Evolutionary conservation across 371 early-diverging fungal species (phyloP).

Genomic region (Saksenaea vasiformis): DNA sequence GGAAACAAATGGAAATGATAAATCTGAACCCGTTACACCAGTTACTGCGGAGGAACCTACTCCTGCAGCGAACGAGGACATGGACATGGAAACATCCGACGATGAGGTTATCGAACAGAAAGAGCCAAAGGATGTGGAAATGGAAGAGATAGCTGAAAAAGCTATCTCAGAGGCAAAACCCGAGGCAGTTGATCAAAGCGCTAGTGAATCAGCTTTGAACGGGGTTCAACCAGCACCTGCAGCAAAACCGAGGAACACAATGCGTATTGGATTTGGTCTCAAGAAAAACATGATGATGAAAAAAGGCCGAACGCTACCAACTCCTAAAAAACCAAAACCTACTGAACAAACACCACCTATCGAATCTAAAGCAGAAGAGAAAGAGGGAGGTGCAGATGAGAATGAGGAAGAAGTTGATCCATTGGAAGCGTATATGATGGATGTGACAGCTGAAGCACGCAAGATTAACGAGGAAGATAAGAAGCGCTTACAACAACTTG

Average conservation of each 20-base stretch:
- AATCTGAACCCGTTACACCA: slow-evolving; percentile 4
- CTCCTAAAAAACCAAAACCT: slow-evolving; percentile 8
- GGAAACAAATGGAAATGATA: slow-evolving; percentile 42
- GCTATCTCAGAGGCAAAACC: slow-evolving; percentile 6
- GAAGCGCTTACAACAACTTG: slow-evolving; percentile 31
- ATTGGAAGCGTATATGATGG: slow-evolving; percentile 85
- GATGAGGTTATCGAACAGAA: slow-evolving; percentile 29
- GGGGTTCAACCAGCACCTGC: slow-evolving; percentile 1
- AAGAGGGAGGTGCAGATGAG: slow-evolving; percentile 23
- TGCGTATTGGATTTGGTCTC: slow-evolving; percentile 44
- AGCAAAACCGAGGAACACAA: slow-evolving; percentile 35
- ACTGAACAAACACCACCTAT: not conserved
- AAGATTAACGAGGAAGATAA: slow-evolving; percentile 71
- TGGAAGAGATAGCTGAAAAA: slow-evolving; percentile 6
- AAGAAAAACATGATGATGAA: slow-evolving; percentile 22
- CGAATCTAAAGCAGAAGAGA: slow-evolving; percentile 7
- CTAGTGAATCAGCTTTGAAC: not conserved
- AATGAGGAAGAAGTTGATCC: slow-evolving; percentile 60
- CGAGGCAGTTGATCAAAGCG: not conserved
- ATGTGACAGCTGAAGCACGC: slow-evolving; percentile 75
- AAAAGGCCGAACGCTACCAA: slow-evolving; percentile 7
- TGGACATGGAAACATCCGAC: slow-evolving; percentile 20
- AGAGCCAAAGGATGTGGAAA: slow-evolving; percentile 21
- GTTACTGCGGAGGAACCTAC: not conserved
- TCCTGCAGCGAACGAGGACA: slow-evolving; percentile 5